Conservation (phyloP, 1,284 basidiomycete genomes). For the Boletellus deceptivus region DNA sequence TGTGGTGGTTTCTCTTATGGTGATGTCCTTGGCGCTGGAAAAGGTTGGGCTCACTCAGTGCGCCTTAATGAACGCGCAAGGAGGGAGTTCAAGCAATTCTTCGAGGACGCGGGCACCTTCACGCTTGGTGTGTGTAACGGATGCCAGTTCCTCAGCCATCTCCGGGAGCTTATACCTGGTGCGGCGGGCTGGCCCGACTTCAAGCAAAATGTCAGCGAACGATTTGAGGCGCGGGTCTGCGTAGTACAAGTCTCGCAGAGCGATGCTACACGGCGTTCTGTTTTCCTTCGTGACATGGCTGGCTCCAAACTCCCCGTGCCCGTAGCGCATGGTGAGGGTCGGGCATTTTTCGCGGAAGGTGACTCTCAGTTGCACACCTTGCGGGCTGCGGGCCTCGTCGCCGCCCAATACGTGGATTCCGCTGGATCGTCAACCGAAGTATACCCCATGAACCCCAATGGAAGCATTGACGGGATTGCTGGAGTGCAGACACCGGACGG, state of each 20-base stretch:
- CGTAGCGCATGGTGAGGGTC: conserved; percentile 95
- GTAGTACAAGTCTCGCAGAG: conserved; percentile 76
- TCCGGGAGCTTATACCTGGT: conserved; percentile 87
- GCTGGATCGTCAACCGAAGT: conserved; percentile 62
- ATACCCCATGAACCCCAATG: conserved; percentile 97
- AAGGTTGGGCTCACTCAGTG: conserved; percentile 96
- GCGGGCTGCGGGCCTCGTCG: conserved; percentile 54
- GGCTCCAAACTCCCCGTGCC: conserved; percentile 88
- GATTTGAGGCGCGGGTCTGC: conserved; percentile 88
- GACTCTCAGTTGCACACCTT: conserved; percentile 43
- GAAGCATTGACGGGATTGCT: conserved; percentile 83
- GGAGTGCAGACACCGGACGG: conserved; percentile 87
- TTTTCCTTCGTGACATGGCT: conserved; percentile 88
- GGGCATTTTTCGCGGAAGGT: conserved; percentile 63
- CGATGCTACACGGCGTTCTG: conserved; percentile 56
- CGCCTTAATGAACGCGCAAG: conserved; percentile 77
- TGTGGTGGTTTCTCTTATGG: conserved; percentile 99
- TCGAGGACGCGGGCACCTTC: conserved; percentile 79
- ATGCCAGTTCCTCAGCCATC: conserved; percentile 92
- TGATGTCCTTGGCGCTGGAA: conserved; percentile 96
- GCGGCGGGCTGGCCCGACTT: conserved; percentile 87
- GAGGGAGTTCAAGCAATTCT: conserved; percentile 79
- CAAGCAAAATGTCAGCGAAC: conserved; percentile 84
- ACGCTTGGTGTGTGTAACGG: conserved; percentile 97
- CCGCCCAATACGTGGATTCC: conserved; percentile 77